Evolutionary conservation across 2,329 filamentous ascomycete genomes (phyloP), one percentile per base, ranked within the genome.

Genomic region (Botrytis medusae): DNA sequence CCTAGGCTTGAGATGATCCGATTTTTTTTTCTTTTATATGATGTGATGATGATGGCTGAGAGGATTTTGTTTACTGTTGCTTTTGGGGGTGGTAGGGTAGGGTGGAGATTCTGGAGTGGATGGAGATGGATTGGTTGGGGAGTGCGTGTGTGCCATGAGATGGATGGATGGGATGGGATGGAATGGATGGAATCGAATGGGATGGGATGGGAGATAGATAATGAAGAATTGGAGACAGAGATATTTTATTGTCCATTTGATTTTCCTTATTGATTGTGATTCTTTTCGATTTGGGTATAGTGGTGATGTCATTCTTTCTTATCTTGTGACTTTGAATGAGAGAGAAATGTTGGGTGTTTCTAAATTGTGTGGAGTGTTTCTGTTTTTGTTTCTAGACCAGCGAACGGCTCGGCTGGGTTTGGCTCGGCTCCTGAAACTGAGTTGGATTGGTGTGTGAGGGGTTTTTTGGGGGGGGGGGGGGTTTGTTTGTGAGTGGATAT

Each of bases 11-110:
- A 29, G 48, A 68, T 57, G 20, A 42, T 57, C n/a, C 34, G 25
- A 9, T 18, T 14, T n/a, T 34, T 65, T 37, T 37, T 37, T 37
- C 37, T 37, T 37, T n/a, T 48, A 37, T 32, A 68, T 68, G 48
- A 68, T 68, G 48, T 68, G 65, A 68, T 42, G 34, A 68, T 34
- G 65, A 54, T 68, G 16, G 64, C 32, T 68, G 34, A 22, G 40
- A 16, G 48, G 46, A 2, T 22, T 42, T 42, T 25, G 34, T 40
- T 68, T 40, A 42, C 18, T 29, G 22, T 40, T 68, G 34, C 10
- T 40, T 42, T 29, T 68, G 48, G 22, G 40, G 46, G 37, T 37
- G 37, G 37, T 37, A 34, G 42, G 44, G 29, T 25, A 18, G 62
- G 44, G 10, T 34, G 6, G 20, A 10, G 20, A 12, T 65, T 29